Evolutionary conservation across 345 rosid genomes (phyloP), one percentile per base, ranked within the genome.

Genomic region (Kernera saxatilis): DNA sequence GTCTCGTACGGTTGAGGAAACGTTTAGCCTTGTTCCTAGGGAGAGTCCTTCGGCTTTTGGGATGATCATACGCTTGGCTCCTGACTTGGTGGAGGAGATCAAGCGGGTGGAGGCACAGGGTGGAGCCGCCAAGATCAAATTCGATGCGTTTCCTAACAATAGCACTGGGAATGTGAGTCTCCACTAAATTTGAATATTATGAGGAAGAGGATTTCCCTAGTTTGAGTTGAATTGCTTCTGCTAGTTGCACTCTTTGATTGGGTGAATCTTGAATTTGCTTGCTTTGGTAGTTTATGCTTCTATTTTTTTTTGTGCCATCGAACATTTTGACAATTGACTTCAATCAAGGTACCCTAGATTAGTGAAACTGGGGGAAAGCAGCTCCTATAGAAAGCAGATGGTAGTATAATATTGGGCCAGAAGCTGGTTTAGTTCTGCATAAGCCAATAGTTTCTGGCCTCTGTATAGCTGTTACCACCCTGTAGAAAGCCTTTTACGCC

Each of bases 41-140:
- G 86, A 84, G 45, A 81, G 67, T 32, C 82, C 92, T 2, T 79
- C 71, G 41, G 89, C 86, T 48, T 93, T 91, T 45, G 87, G 86
- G 9, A 85, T 89, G 97, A 89, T 87, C 19, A 89, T 93, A 44
- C 76, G 87, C 71, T 55, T 93, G 70, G 80, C 84, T 19, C 98
- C 98, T 37, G 98, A 86, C 64, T 79, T 93, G 83, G 87, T 93
- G 57, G 96, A 93, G 27, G 96, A 93, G 90, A 91, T 93, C 79
- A 87, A 81, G 78, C 83, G 82, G 44, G 78, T 82, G 9, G 97
- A 93, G 69, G 86, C 83, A 10, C 92, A 86, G 63, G 91, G 97
- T 18, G 84, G 80, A 55, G 75, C 82, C 18, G 90, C 97, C 6
- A 82, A 79, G 86, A 94, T 94, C 82, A 94, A 91, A 76, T 94